These are phyloP conservation scores for Darksidea phi DNA, from an alignment of 495 filamentous ascomycete genomes.

Conservation along the genomic window DNA sequence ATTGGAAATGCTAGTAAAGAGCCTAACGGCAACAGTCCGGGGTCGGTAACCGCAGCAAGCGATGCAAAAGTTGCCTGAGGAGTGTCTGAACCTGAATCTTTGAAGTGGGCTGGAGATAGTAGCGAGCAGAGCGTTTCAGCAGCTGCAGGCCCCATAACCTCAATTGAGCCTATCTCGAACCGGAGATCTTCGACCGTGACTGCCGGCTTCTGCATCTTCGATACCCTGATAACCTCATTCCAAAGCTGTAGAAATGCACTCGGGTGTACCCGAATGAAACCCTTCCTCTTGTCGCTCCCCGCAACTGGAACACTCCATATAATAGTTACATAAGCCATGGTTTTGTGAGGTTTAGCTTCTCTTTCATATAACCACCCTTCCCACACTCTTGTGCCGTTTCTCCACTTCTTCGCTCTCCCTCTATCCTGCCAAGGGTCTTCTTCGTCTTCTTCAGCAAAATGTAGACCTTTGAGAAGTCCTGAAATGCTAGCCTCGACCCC, in stretches of 20 bases:
- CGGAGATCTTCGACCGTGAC: conserved; percentile 85
- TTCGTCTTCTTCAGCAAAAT: conserved; percentile 53
- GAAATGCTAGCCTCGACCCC: conserved; percentile 63
- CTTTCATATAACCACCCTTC: conserved; percentile 64
- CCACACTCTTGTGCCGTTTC: conserved; percentile 66
- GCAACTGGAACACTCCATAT: conserved; percentile 57
- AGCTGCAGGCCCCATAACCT: conserved; percentile 78
- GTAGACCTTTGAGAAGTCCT: conserved; percentile 62
- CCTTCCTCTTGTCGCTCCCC: conserved; percentile 53
- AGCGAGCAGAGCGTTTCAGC: conserved; percentile 75
- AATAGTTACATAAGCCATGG: conserved; percentile 74
- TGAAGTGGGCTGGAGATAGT: conserved; percentile 56
- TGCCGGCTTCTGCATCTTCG: conserved; percentile 67
- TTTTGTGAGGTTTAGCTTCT: conserved; percentile 49
- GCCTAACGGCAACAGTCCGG: conserved; percentile 69
- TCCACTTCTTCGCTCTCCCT: conserved; percentile 68
- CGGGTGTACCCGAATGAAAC: conserved; percentile 80
- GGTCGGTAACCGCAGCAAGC: conserved; percentile 70
- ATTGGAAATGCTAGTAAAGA: conserved; percentile 70
- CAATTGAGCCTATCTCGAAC: conserved; percentile 92
- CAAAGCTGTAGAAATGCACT: conserved; percentile 84
- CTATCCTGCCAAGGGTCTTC: conserved; percentile 47
- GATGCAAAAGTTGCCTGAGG: conserved; percentile 61
- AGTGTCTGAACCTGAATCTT: conserved; percentile 34
- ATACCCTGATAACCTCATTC: conserved; percentile 67